Conservation (phyloP, 1,284 basidiomycete species). For the Mycena citricolor region DNA sequence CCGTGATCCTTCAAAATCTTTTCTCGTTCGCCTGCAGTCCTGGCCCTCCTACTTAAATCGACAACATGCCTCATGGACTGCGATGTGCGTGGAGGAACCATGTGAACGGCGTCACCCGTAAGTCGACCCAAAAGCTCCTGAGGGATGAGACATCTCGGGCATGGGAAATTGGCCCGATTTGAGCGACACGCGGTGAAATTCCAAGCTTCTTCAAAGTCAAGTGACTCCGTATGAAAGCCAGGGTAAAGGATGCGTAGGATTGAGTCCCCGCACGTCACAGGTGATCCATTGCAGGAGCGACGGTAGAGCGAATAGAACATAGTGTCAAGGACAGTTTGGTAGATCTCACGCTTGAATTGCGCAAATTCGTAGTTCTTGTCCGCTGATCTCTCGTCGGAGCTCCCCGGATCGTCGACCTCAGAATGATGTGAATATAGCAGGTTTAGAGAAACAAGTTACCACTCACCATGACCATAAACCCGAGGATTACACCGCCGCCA, state of each 20-base stretch:
- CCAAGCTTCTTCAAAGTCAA: slow-evolving; percentile 32
- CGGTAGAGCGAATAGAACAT: slow-evolving; percentile 24
- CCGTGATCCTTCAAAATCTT: slow-evolving; percentile 27
- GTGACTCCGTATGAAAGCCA: slow-evolving; percentile 29
- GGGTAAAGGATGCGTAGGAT: slow-evolving; percentile 27
- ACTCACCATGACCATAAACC: slow-evolving; percentile 31
- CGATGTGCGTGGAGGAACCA: slow-evolving; percentile 18
- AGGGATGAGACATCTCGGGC: slow-evolving; percentile 28
- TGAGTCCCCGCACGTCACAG: slow-evolving; percentile 26
- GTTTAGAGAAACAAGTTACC: slow-evolving; percentile 14
- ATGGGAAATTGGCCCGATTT: slow-evolving; percentile 28
- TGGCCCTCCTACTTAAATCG: slow-evolving; percentile 11
- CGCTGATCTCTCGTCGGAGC: slow-evolving; percentile 19
- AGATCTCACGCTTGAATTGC: slow-evolving; percentile 29
- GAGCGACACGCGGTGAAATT: slow-evolving; percentile 27
- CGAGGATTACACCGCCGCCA: slow-evolving; percentile 30
- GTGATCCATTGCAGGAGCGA: slow-evolving; percentile 27
- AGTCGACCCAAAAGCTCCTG: slow-evolving; percentile 25
- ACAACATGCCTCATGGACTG: slow-evolving; percentile 22
- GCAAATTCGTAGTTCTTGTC: slow-evolving; percentile 26
- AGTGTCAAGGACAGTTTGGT: slow-evolving; percentile 26
- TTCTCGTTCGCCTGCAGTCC: slow-evolving; percentile 21
- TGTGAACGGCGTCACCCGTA: slow-evolving; percentile 13
- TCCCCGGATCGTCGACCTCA: slow-evolving; percentile 25
- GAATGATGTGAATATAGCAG: slow-evolving; percentile 9